A percentile compares a stretch with the other conserved stretches of the same genome.
Conservation (phyloP, 2,329 filamentous ascomycete genomes). For the Phialemoniopsis sp. region DNA sequence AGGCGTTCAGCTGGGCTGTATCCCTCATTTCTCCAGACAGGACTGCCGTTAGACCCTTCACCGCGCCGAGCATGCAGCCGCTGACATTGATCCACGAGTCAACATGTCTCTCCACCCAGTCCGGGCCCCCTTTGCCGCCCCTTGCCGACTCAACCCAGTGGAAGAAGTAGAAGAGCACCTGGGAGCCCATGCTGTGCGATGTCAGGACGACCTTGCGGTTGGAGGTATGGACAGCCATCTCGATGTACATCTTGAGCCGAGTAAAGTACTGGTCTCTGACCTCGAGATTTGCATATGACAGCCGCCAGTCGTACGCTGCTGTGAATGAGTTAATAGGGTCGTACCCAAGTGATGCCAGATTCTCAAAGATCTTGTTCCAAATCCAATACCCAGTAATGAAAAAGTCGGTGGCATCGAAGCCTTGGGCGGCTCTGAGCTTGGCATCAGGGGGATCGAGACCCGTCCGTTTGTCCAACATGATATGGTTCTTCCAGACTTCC, state of each 20-base stretch:
- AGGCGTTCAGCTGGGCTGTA: constrained; percentile 91
- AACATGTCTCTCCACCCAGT: constrained; percentile 87
- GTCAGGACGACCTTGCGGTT: constrained; percentile 79
- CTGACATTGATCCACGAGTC: constrained; percentile 98
- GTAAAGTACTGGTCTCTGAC: constrained; percentile 91
- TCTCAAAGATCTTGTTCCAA: constrained; percentile 98
- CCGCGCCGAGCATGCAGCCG: constrained; percentile 93
- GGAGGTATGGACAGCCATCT: constrained; percentile 70
- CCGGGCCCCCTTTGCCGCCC: constrained; percentile 75
- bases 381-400: constrained; percentile 95
- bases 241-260: constrained; percentile 83
- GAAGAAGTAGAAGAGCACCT: constrained; percentile 80
- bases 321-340: constrained; percentile 76
- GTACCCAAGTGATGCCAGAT: constrained; percentile 91
- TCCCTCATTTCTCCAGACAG: constrained; percentile 98
- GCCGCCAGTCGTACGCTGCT: constrained; percentile 82
- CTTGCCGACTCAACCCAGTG: constrained; percentile 75
- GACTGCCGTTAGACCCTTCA: constrained; percentile 86
- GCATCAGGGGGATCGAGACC: constrained; percentile 87
- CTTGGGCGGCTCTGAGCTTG: constrained; percentile 89
- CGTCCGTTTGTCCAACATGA: constrained; percentile 92
- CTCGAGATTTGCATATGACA: constrained; percentile 88
- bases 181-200: constrained; percentile 96
- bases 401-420: constrained; percentile 97
- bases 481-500: constrained; percentile 88